Evolutionary conservation across 192 early-diverging fungal genomes (phyloP).

Genomic region (Podila horticola): DNA sequence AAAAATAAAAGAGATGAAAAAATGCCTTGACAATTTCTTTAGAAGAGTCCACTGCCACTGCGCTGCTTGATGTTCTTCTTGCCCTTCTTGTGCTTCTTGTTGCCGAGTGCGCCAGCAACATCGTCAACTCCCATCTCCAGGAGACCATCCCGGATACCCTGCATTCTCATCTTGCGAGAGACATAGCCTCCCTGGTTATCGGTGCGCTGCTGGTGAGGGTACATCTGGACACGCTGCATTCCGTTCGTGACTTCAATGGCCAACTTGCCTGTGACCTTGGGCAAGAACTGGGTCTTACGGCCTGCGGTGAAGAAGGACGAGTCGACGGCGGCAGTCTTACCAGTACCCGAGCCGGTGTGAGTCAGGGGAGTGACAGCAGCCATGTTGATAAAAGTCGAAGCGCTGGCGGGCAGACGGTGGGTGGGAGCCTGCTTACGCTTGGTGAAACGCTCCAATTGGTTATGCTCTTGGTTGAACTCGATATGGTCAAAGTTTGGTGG

Average conservation of each 20-base stretch:
- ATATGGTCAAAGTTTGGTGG: constrained; percentile 72
- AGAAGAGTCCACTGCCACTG: constrained; percentile 63
- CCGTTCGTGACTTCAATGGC: constrained; percentile 50
- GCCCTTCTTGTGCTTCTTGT: constrained; percentile 80
- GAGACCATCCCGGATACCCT: constrained; percentile 34
- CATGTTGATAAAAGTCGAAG: constrained; percentile 65
- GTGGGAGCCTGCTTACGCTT: constrained; percentile 56
- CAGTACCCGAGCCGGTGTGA: constrained; percentile 32
- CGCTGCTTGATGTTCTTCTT: constrained; percentile 82
- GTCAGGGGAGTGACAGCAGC: constrained; percentile 59
- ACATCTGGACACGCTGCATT: constrained; percentile 66
- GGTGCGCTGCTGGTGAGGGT: constrained; percentile 65
- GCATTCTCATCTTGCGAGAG: constrained; percentile 34
- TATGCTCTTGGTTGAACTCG: constrained; percentile 90
- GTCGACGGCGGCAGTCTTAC: constrained; percentile 67
- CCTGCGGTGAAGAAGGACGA: constrained; percentile 57
- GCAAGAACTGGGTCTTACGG: constrained; percentile 35
- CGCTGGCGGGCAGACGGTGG: constrained; percentile 48
- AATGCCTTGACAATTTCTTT: constrained; percentile 44
- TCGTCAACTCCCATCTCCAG: constrained; percentile 35
- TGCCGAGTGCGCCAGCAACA: constrained; percentile 51
- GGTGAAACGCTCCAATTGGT: constrained; percentile 69
- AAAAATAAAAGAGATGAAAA: background rate
- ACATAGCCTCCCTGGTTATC: constrained; percentile 59
- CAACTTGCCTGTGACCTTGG: constrained; percentile 50